Evolutionary conservation across 768 basidiomycete genomes (phyloP), one percentile per base, ranked within the genome.

Genomic region (Amanita jacksonii): DNA sequence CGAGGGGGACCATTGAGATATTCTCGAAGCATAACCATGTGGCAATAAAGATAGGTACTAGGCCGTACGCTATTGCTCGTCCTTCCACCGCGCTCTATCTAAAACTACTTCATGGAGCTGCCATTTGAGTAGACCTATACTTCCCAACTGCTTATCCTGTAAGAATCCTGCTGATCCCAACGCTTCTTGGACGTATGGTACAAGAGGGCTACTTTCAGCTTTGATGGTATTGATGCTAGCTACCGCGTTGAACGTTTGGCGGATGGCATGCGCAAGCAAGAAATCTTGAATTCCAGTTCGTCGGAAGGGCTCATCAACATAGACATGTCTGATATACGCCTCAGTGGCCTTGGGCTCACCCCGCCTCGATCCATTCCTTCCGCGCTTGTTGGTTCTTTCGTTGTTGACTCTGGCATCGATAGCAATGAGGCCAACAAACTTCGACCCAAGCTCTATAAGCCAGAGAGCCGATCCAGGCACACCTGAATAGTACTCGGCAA

Each of bases 241-340:
- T 42, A 69, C 60, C 7, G 60, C 53, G 9, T 64, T 56, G 56
- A 89, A 86, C n/a, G 77, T 73, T 43, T 72, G 68, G 24, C 65
- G 57, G 19, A 79, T 55, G 0, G 80, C 82, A 54, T 76, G 68
- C n/a, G 65, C 55, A 6, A 89, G 62, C 22, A 89, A 57, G 54
- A 88, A 85, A 13, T 74, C 62, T 55, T 87, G 82, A 33, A 84
- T 66, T 9, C 66, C 66, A 18, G 73, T 61, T 6, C 52, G 51
- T 39, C 82, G 74, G 52, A 76, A 88, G 12, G 63, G 65, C 50
- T 80, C 79, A 31, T 85, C 80, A 19, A 84, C 73, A 52, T 75
- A 80, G 59, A 87, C 80, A 57, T 89, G 86, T 23, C 84, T 79
- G 51, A 89, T 77, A 13, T 68, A 62, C 8, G 79, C 86, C n/a